A percentile compares a stretch with the other conserved stretches of the same genome.
These are phyloP conservation scores for Leccinum subrobustum DNA, from an alignment of 1,284 basidiomycete species.

Conservation along the genomic window DNA sequence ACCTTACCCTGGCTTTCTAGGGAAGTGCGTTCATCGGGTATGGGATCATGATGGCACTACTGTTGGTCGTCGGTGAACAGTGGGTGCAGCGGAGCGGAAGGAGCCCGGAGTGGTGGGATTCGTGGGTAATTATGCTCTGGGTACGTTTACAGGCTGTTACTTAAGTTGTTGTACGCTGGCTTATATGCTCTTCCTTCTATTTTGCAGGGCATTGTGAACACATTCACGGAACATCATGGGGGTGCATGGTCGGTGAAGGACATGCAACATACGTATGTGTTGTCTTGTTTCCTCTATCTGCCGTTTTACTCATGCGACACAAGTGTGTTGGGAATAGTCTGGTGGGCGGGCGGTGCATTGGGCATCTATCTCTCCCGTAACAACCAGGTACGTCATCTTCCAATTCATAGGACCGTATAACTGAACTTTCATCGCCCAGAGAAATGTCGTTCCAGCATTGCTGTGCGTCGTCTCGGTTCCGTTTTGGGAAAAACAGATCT, in stretches of 20 bases:
- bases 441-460: slow-evolving; percentile 80
- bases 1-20: slow-evolving; percentile 22
- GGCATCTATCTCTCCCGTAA: slow-evolving; percentile 86
- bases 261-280: slow-evolving; percentile 86
- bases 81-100: slow-evolving; percentile 75
- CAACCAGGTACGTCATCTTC: slow-evolving; percentile 53
- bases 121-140: slow-evolving; percentile 87
- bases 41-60: slow-evolving; percentile 79
- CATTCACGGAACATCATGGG: slow-evolving; percentile 90
- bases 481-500: slow-evolving; percentile 1
- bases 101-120: slow-evolving; percentile 92
- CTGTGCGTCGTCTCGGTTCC: slow-evolving; percentile 55
- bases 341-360: slow-evolving; percentile 91
- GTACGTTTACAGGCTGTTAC: slow-evolving; percentile 41
- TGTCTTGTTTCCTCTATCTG: background rate
- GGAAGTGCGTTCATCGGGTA: slow-evolving; percentile 89
- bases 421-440: slow-evolving; percentile 36
- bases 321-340: slow-evolving; percentile 44
- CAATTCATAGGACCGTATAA: background rate
- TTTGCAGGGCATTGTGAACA: slow-evolving; percentile 64
- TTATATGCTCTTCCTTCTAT: background rate
- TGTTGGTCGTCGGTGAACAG: slow-evolving; percentile 78
- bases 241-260: slow-evolving; percentile 85
- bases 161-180: background rate
- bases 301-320: background rate